Conservation (phyloP, 345 rosid genomes). For the Lepidium didymum region DNA sequence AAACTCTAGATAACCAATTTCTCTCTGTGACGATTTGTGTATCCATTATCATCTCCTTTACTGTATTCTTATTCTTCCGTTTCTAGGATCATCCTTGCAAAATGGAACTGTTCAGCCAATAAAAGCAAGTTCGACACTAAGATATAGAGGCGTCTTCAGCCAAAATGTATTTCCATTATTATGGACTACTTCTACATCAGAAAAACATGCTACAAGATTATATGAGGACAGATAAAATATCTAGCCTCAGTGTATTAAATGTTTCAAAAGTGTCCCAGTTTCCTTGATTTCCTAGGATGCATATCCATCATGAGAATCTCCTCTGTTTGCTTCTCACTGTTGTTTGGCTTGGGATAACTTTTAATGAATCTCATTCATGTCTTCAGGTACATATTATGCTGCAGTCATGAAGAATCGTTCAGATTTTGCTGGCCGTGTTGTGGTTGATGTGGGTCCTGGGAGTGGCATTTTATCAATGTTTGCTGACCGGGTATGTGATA, state of each 20-base stretch:
- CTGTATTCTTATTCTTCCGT: background rate
- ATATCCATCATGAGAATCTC: background rate
- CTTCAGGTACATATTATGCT: conserved; percentile 93
- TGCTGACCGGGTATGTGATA: conserved; percentile 80
- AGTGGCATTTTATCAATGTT: conserved; percentile 96
- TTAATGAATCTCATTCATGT: conserved; percentile 3
- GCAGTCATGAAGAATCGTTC: conserved; percentile 90
- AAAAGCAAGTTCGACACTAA: conserved; percentile 85
- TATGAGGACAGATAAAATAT: conserved; percentile 82
- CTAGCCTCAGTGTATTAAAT: background rate
- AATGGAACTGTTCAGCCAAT: conserved; percentile 46
- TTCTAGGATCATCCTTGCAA: conserved; percentile 38
- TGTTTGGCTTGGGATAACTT: background rate
- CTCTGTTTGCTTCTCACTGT: background rate
- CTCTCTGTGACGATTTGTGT: background rate
- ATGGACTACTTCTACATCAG: conserved; percentile 93
- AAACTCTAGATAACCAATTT: background rate
- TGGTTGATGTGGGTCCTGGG: conserved; percentile 99
- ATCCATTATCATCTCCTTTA: background rate
- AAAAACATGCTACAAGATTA: conserved; percentile 98
- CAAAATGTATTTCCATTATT: conserved; percentile 98
- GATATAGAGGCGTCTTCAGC: conserved; percentile 89
- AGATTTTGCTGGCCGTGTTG: conserved; percentile 85
- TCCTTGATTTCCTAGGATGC: background rate
- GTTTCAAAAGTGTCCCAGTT: background rate